Evolutionary conservation across 805 yeast genomes (phyloP).

Genomic region (Lipomyces lipofer): DNA sequence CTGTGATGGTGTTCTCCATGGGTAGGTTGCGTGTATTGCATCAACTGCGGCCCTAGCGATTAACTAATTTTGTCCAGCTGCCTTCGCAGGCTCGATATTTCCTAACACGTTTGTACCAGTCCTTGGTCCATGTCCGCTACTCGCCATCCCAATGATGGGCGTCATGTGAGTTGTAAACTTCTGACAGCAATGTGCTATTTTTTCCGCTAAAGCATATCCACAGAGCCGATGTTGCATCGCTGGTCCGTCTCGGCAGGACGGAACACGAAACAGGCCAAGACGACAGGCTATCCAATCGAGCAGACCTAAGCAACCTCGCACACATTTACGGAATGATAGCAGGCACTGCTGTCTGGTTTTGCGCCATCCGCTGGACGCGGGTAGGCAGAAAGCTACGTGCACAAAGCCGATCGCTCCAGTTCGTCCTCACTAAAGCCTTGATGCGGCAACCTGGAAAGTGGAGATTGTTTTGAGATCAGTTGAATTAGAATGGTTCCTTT

Average conservation of each 20-base stretch:
- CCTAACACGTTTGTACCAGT: slow-evolving; percentile 15
- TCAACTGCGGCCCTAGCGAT: background rate
- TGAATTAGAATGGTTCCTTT: too few species aligned
- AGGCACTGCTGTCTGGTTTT: slow-evolving; percentile 22
- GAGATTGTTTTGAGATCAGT: too few species aligned
- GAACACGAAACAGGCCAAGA: background rate
- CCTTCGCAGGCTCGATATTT: slow-evolving; percentile 18
- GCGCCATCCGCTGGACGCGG: slow-evolving; percentile 19
- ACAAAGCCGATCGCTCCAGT: slow-evolving; percentile 13
- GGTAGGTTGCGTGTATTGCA: slow-evolving; percentile 6
- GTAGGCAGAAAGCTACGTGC: slow-evolving; percentile 13
- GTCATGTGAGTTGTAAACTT: slow-evolving; percentile 8
- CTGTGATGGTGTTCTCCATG: slow-evolving; percentile 16
- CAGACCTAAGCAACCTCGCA: slow-evolving; percentile 1
- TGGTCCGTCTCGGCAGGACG: background rate
- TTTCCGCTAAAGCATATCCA: background rate
- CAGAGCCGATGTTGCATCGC: background rate
- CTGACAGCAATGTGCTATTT: background rate
- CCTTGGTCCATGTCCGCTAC: slow-evolving; percentile 20
- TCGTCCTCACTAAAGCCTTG: slow-evolving; percentile 7
- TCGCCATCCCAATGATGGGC: slow-evolving; percentile 20
- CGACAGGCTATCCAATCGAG: background rate
- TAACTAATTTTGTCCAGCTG: background rate
- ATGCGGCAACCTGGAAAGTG: too few species aligned
- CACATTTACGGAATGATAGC: slow-evolving; percentile 23